These are phyloP conservation scores for Xylaria acuta DNA, from an alignment of 495 filamentous ascomycete genomes.

Conservation along the genomic window DNA sequence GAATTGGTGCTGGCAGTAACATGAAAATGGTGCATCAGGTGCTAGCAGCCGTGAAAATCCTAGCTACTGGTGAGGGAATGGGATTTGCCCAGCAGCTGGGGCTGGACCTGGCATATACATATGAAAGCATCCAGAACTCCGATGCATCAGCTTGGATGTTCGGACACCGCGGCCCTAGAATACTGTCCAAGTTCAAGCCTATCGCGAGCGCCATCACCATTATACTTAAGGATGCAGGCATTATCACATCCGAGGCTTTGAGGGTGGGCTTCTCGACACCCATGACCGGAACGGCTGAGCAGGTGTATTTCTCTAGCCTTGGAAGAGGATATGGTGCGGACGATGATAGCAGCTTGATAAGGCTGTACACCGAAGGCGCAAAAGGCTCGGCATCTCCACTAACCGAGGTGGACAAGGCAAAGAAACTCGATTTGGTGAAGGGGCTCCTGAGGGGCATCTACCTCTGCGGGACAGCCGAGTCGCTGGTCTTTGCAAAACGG, in stretches of 20 bases:
- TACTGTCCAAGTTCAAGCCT: slow-evolving; percentile 71
- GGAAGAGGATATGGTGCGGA: slow-evolving; percentile 66
- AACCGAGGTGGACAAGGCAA: slow-evolving; percentile 34
- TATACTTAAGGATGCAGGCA: slow-evolving; percentile 81
- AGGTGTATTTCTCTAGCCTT: slow-evolving; percentile 68
- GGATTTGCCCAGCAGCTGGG: slow-evolving; percentile 74
- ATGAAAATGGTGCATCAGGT: slow-evolving; percentile 91
- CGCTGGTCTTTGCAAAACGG: slow-evolving; percentile 67
- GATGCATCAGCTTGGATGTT: slow-evolving; percentile 84
- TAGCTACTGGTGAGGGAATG: slow-evolving; percentile 73
- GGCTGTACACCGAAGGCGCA: slow-evolving; percentile 60
- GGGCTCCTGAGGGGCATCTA: slow-evolving; percentile 69
- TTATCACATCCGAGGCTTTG: slow-evolving; percentile 74
- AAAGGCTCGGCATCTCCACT: neutral
- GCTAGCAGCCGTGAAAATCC: slow-evolving; percentile 77
- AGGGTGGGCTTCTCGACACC: slow-evolving; percentile 68
- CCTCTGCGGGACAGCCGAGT: slow-evolving; percentile 68
- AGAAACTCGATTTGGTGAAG: slow-evolving; percentile 61
- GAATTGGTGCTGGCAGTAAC: slow-evolving; percentile 79
- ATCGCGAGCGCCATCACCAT: slow-evolving; percentile 75
- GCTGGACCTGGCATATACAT: slow-evolving; percentile 63
- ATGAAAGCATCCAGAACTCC: slow-evolving; percentile 62
- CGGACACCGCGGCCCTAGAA: slow-evolving; percentile 72
- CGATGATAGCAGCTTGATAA: slow-evolving; percentile 74
- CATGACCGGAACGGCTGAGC: slow-evolving; percentile 73